Base-by-base conservation (phyloP, 1,139 yeast genomes). In the Scheffersomyces cryptocercus region DNA sequence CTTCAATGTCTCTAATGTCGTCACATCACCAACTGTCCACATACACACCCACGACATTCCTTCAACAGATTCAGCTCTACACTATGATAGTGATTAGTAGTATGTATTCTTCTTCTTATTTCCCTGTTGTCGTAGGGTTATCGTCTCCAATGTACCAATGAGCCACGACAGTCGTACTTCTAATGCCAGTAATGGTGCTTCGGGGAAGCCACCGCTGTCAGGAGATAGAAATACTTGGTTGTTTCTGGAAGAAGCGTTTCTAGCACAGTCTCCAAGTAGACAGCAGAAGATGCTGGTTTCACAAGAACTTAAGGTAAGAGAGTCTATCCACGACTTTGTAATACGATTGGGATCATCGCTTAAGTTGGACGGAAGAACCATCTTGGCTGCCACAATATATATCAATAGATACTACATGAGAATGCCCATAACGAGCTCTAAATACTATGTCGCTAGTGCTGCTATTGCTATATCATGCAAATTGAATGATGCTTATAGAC, bases 391-490 rank as follows among this genome's bases (percentile, higher is more conserved):
- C 2, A 68, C 77, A 3, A 53, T 73, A 20, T 73, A 72, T 48
- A 52, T 68, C 32, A 66, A 70, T 45, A 55, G 79, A n/a, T 73
- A 62, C 47, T 74, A 70, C 49, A 68, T 70, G 75, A 52, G 76
- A 35, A 49, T 65, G 47, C 76, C 78, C 8, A 72, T 74, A 39
- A 68, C 77, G 14, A 62, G 70, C 9, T 73, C 78, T 39, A 73
- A 73, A 48, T 73, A 74, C 57, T 74, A 60, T 48, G 77, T 73
- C 29, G 78, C 77, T 2, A 64, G 71, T 49, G 78, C 77, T 3
- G 79, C 79, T 2, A 49, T 73, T 13, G 68, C 76, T 36, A 71
- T 74, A 14, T 64, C 75, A 13, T 67, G 76, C 49, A 74, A 74
- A 54, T 59, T 74, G 31, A 62, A 73, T 49, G 79, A 74, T 43